phyloP scores from a whole-genome alignment of 2,329 filamentous ascomycete species.

The Aspergillus fumigatus region DNA sequence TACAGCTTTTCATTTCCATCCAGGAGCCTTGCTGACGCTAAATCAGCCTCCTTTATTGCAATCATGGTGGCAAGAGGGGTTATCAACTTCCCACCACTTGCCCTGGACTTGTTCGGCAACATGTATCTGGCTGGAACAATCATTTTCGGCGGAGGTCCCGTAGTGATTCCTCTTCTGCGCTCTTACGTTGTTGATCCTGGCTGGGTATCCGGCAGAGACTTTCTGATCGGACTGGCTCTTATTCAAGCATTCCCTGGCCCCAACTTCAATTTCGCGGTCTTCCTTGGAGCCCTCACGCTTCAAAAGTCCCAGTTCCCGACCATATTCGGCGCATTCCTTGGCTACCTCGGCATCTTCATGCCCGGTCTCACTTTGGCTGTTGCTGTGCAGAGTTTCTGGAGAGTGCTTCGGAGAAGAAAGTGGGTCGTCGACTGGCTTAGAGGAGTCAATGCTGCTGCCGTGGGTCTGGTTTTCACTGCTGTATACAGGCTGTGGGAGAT shows the following conservation, averaged over 20 bases:
- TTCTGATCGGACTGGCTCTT: slow-evolving; percentile 67
- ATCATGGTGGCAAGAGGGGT: slow-evolving; percentile 50
- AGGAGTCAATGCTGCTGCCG: slow-evolving; percentile 57
- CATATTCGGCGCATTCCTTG: slow-evolving; percentile 48
- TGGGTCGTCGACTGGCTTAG: slow-evolving; percentile 49
- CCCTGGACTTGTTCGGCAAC: slow-evolving; percentile 63
- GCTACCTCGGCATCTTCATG: slow-evolving; percentile 43
- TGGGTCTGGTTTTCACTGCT: slow-evolving; percentile 60
- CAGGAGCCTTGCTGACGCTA: background rate
- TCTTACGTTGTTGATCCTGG: slow-evolving; percentile 60
- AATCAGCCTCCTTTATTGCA: slow-evolving; percentile 49
- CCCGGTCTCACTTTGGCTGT: slow-evolving; percentile 34
- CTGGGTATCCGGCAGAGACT: slow-evolving; percentile 67
- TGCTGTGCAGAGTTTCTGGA: slow-evolving; percentile 50
- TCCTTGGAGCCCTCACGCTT: slow-evolving; percentile 50
- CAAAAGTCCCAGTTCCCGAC: slow-evolving; percentile 25
- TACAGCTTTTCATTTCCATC: background rate
- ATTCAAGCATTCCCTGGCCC: slow-evolving; percentile 66
- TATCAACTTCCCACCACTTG: slow-evolving; percentile 39
- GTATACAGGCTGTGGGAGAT: slow-evolving; percentile 62
- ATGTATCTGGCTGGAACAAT: slow-evolving; percentile 70
- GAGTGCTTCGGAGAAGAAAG: slow-evolving; percentile 42
- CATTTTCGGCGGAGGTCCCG: slow-evolving; percentile 61
- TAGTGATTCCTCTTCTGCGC: slow-evolving; percentile 60
- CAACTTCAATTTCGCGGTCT: slow-evolving; percentile 51